Conservation (phyloP, 2,329 filamentous ascomycete genomes). For the Pestalotiopsis sp. region DNA sequence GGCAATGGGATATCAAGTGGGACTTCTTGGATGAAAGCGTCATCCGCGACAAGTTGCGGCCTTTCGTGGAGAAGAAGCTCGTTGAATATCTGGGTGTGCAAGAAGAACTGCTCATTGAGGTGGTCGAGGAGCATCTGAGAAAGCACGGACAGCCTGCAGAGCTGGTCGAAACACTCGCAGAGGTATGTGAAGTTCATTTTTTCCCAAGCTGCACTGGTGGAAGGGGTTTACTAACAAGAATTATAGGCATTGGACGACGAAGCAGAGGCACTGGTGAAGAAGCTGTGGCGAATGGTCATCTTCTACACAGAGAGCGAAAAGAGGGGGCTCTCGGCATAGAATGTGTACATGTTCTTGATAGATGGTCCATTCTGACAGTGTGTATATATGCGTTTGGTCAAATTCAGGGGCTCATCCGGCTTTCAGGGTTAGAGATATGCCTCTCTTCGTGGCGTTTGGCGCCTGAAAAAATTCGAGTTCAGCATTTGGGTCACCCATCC, state of each 20-base stretch:
- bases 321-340: conserved; percentile 72
- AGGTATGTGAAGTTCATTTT: conserved; percentile 49
- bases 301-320: conserved; percentile 97
- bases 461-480: not conserved
- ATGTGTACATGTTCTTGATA: not conserved
- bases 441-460: not conserved
- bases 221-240: conserved; percentile 29
- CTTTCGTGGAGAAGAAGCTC: conserved; percentile 98
- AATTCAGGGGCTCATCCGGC: conserved; percentile 17
- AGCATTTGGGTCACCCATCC: not conserved
- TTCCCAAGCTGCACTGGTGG: not conserved
- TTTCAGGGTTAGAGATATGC: not conserved
- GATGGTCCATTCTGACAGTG: not conserved
- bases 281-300: conserved; percentile 97
- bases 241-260: conserved; percentile 86
- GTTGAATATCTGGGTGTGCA: conserved; percentile 95
- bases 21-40: conserved; percentile 82
- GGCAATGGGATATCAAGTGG: conserved; percentile 94
- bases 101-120: conserved; percentile 92
- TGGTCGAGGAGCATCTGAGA: conserved; percentile 85
- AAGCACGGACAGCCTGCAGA: conserved; percentile 75
- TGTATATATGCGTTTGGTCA: not conserved
- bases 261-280: conserved; percentile 90
- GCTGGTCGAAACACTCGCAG: conserved; percentile 82
- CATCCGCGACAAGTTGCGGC: conserved; percentile 82